These are phyloP conservation scores for Phialophora verrucosa DNA, from an alignment of 2,329 filamentous ascomycete species.

Conservation along the genomic window DNA sequence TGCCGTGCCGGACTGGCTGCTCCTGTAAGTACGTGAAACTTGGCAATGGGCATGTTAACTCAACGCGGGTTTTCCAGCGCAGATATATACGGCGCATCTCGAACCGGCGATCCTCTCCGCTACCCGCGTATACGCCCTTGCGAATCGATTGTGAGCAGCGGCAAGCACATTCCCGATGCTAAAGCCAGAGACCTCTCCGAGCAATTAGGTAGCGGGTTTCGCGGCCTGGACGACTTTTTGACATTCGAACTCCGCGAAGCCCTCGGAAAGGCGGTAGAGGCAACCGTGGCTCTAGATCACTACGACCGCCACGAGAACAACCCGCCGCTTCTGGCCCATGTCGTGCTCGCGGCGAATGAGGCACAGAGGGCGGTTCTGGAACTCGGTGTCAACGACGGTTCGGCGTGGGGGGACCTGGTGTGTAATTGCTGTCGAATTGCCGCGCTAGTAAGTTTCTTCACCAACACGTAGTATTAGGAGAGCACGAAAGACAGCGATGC, in stretches of 20 bases:
- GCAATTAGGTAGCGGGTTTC: background rate
- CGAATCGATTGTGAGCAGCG: background rate
- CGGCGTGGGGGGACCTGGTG: background rate
- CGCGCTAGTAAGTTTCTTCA: background rate
- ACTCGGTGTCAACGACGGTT: background rate
- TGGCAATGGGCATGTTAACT: background rate
- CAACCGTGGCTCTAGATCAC: background rate
- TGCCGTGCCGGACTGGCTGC: background rate
- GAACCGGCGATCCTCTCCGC: background rate
- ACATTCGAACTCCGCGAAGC: background rate
- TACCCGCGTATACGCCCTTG: background rate
- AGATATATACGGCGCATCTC: background rate
- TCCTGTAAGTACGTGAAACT: background rate
- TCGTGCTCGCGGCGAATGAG: background rate
- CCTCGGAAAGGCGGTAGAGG: background rate
- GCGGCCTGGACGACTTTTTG: background rate
- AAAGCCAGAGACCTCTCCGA: background rate
- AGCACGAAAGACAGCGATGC: background rate
- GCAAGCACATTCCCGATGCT: background rate
- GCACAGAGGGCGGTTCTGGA: background rate
- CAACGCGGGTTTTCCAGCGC: background rate
- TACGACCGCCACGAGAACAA: background rate
- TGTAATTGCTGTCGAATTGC: background rate
- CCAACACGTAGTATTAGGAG: background rate
- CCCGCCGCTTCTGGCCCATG: background rate